Conservation (phyloP, 371 early-diverging fungal genomes). For the Lichtheimia hyalospora region DNA sequence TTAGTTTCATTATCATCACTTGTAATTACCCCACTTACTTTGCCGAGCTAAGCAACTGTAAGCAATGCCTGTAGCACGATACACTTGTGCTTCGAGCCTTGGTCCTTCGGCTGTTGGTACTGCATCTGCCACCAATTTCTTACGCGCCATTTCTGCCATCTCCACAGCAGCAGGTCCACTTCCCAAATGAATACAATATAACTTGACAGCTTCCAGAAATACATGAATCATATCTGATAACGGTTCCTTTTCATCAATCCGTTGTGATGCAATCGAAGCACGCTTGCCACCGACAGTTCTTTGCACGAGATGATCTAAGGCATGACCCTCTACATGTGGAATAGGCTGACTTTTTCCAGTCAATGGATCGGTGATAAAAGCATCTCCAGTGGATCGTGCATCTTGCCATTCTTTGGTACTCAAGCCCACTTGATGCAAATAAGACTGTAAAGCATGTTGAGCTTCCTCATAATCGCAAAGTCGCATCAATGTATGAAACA, state of each 20-base stretch:
- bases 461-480: constrained; percentile 81
- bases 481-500: constrained; percentile 57
- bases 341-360: constrained; percentile 5
- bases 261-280: constrained; percentile 48
- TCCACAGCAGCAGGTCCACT: constrained; percentile 30
- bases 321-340: constrained; percentile 13
- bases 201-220: constrained; percentile 38
- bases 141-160: constrained; percentile 24
- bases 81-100: constrained; percentile 39
- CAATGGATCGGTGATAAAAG: constrained; percentile 18
- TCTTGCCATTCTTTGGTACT: constrained; percentile 39
- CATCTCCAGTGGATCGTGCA: constrained; percentile 23
- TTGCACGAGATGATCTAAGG: not conserved
- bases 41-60: constrained; percentile 61
- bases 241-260: constrained; percentile 9
- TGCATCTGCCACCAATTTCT: not conserved
- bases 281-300: constrained; percentile 35
- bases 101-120: not conserved
- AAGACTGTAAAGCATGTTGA: constrained; percentile 63
- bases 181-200: constrained; percentile 43
- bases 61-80: constrained; percentile 57
- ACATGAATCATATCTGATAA: constrained; percentile 32
- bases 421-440: constrained; percentile 54
- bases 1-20: not conserved
- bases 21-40: constrained; percentile 37